phyloP scores from a whole-genome alignment of 2,329 filamentous ascomycete genomes.

The Microdochium bolleyi region DNA sequence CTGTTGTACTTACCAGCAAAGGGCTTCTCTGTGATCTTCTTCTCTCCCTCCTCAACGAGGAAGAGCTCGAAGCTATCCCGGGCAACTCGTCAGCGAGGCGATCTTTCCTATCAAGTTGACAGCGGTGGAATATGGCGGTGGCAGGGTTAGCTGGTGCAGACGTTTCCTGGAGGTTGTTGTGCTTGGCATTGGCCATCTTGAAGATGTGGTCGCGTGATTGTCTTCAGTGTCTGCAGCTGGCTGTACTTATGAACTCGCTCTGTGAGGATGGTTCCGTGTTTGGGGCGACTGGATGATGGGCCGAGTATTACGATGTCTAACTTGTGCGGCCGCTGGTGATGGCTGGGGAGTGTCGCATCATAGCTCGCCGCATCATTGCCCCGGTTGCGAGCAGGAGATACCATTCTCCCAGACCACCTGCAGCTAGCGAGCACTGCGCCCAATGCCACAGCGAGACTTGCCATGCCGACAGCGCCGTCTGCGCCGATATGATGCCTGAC shows the following conservation, averaged over 20 bases:
- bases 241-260: not conserved
- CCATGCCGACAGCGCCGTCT: not conserved
- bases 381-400: not conserved
- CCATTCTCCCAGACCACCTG: too few relatives aligned
- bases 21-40: conserved; percentile 82
- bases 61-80: conserved; percentile 80
- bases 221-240: not conserved
- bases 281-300: too few relatives aligned
- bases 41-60: conserved; percentile 71
- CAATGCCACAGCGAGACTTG: not conserved
- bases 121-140: not conserved
- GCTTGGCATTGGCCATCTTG: conserved; percentile 28
- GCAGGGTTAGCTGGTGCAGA: conserved; percentile 5
- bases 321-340: too few relatives aligned
- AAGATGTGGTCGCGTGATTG: not conserved
- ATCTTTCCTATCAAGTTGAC: not conserved
- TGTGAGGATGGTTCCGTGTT: not conserved
- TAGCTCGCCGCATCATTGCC: not conserved
- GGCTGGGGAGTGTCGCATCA: not conserved
- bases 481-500: too few relatives aligned
- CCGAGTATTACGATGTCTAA: too few relatives aligned
- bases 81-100: conserved; percentile 9
- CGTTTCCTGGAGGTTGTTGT: conserved; percentile 28
- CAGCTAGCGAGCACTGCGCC: not conserved
- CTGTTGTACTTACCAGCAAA: conserved; percentile 66